Evolutionary conservation across 2,329 filamentous ascomycete species (phyloP).

Genomic region (Sphaceloma murrayae): DNA sequence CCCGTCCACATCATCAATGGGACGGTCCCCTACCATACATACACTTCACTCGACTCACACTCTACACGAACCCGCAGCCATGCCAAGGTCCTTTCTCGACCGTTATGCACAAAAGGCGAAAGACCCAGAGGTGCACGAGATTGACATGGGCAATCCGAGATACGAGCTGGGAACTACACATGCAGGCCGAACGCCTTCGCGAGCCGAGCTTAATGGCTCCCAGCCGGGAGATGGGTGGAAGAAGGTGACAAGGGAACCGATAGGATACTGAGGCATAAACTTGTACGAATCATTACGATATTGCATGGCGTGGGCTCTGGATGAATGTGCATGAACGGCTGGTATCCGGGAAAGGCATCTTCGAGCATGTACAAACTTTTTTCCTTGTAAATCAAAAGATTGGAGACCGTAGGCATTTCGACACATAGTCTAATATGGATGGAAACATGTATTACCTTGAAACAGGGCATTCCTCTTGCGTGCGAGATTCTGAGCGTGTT

Average conservation of each 20-base stretch:
- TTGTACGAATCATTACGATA: conserved; percentile 1
- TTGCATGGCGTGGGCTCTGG: conserved; percentile 4
- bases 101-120: conserved; percentile 18
- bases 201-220: conserved; percentile 14
- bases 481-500: background rate
- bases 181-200: background rate
- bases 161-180: conserved; percentile 18
- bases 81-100: conserved; percentile 20
- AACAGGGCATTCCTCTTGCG: background rate
- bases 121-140: conserved; percentile 17
- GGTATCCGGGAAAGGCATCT: conserved; percentile 8
- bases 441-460: conserved; percentile 8
- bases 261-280: conserved; percentile 4
- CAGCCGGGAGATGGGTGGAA: conserved; percentile 6
- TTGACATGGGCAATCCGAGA: conserved; percentile 14
- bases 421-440: conserved; percentile 4
- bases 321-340: conserved; percentile 14
- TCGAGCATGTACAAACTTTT: conserved; percentile 5
- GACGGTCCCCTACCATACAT: conserved; percentile 20
- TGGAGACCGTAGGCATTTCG: background rate
- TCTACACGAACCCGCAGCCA: conserved; percentile 16
- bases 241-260: conserved; percentile 6
- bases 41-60: conserved; percentile 12
- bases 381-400: background rate
- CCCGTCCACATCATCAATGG: conserved; percentile 20